Base-by-base conservation (phyloP, 139 green algal species). In the Spirogloea muscicola region DNA sequence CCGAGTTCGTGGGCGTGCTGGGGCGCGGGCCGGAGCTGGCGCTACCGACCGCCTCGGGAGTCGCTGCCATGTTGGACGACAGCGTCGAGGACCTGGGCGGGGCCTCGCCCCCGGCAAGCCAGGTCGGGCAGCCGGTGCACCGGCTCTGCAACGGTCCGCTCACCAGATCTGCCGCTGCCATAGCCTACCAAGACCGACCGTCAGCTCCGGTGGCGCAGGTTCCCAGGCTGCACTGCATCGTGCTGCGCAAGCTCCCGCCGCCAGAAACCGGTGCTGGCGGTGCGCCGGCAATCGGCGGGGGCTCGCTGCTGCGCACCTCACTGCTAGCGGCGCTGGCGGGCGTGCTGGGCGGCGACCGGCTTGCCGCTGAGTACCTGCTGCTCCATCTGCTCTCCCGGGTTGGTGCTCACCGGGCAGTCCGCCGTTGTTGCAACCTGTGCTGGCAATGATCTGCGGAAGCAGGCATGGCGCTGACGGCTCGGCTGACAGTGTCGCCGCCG, bases 301-400 rank as follows among this genome's bases (percentile, higher is more conserved):
- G 16, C 16, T 37, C 34, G 49, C 27, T 16, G 58, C 7, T 69
- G 61, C 21, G 76, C 18, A 16, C 13, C 27, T 41, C 18, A 2
- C 58, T 80, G 42, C n/a, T 83, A 21, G 46, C 18, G 1, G 7
- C 10, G 9, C 76, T 84, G 21, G 16, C 74, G 21, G 51, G 18
- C n/a, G 36, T 39, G 3, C 36, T 85, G 31, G 76, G 62, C 16
- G 77, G 77, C 16, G 78, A 84, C 64, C 57, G 7, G 48, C 52
- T 85, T n/a, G 78, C 78, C 9, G 78, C 78, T 3, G 75, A 84
- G 51, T 84, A 72, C 63, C 16, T 84, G 44, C 74, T 84, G 16
- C 59, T 84, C 16, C 34, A 76, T 18, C 37, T 84, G 42, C 62
- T 84, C 29, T 67, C 59, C 2, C 72, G 40, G 34, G 74, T 80